Evolutionary conservation across 106 monocot species (phyloP).

Genomic region (Narthecium ossifragum): DNA sequence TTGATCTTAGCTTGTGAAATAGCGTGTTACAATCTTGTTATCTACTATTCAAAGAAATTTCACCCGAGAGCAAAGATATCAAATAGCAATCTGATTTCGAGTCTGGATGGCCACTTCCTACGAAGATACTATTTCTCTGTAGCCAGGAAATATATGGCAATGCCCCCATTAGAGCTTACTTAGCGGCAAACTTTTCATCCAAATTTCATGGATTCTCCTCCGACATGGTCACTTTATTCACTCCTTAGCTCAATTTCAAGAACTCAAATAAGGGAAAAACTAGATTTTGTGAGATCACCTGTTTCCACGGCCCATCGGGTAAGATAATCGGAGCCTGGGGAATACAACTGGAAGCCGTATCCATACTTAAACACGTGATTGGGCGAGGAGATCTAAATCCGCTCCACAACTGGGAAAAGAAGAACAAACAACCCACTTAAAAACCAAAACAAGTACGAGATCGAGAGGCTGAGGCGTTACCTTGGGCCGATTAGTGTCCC

Average conservation of each 20-base stretch:
- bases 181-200: not conserved
- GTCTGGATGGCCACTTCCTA: not conserved
- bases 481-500: too few relatives aligned
- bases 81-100: too few relatives aligned
- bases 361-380: not conserved
- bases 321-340: slow-evolving; percentile 75
- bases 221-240: too few relatives aligned
- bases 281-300: slow-evolving; percentile 30
- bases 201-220: too few relatives aligned
- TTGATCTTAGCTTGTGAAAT: too few relatives aligned
- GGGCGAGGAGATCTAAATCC: not conserved
- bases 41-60: too few relatives aligned
- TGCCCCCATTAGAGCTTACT: not conserved
- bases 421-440: not conserved
- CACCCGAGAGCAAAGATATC: too few relatives aligned
- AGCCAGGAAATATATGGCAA: not conserved
- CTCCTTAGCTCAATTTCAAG: too few relatives aligned
- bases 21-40: too few relatives aligned
- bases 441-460: not conserved
- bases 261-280: not conserved
- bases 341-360: slow-evolving; percentile 18
- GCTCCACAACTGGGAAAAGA: slow-evolving; percentile 5
- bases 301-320: slow-evolving; percentile 82
- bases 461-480: too few relatives aligned
- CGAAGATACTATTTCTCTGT: not conserved